A percentile compares a stretch with the other conserved stretches of the same genome.
Conservation (phyloP, 768 basidiomycete species). For the Leccinum broughii region DNA sequence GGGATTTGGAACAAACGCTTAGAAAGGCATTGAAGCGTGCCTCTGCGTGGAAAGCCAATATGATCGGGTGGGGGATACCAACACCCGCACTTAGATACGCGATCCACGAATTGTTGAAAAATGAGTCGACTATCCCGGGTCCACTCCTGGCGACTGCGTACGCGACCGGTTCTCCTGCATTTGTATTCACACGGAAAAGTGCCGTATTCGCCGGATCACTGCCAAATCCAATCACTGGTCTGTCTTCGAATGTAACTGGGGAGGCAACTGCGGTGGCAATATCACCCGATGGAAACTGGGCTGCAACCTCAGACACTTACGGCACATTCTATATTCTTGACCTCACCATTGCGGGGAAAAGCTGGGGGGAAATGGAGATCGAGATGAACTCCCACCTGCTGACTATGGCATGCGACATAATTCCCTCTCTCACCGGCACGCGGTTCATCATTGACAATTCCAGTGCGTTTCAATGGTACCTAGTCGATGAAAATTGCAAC, state of each 20-base stretch:
- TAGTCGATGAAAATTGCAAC: constrained; percentile 5
- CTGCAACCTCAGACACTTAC: constrained; percentile 9
- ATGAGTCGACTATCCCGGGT: neutral
- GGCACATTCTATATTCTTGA: constrained; percentile 15
- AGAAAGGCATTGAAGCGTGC: neutral
- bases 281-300: constrained; percentile 22
- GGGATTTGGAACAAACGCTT: neutral
- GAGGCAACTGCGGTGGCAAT: constrained; percentile 8
- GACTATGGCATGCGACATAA: rapidly evolving
- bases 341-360: neutral
- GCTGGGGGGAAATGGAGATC: constrained; percentile 4
- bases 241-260: neutral
- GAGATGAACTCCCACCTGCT: neutral
- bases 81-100: neutral
- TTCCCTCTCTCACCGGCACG: constrained; percentile 10
- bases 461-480: neutral
- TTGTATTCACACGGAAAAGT: neutral
- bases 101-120: neutral
- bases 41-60: constrained; percentile 6
- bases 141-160: neutral
- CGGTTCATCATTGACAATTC: constrained; percentile 9
- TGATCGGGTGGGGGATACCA: constrained; percentile 8
- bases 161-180: constrained; percentile 6
- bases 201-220: neutral
- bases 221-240: neutral